phyloP scores from a whole-genome alignment of 2,329 filamentous ascomycete genomes.

The Nothophaeocryptopus gaeumannii region DNA sequence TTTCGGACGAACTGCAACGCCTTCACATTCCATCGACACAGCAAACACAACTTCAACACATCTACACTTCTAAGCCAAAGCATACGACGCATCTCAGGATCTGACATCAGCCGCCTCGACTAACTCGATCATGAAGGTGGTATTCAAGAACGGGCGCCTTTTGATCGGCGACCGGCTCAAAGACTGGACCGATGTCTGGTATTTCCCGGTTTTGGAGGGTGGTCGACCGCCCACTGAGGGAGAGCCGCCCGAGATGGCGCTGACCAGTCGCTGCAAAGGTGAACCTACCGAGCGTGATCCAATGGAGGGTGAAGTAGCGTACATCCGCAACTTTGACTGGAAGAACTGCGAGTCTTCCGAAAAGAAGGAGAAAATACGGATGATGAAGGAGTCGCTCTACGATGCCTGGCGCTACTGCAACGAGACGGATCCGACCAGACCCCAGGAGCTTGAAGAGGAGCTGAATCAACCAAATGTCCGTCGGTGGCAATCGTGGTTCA shows the following conservation, averaged over 20 bases:
- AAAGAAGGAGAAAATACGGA: neutral
- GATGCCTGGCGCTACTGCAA: conserved; percentile 15
- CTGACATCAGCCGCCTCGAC: no score
- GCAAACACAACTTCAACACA: no score
- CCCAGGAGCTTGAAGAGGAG: neutral
- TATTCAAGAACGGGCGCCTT: neutral
- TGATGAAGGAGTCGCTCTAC: neutral
- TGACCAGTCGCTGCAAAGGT: no score
- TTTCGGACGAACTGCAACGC: no score
- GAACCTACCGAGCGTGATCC: neutral
- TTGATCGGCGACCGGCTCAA: neutral
- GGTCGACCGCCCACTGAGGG: neutral
- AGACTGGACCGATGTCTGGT: neutral
- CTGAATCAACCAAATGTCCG: neutral
- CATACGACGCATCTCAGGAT: no score
- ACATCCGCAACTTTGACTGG: neutral
- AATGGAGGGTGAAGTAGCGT: neutral
- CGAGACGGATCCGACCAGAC: conserved; percentile 2
- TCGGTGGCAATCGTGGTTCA: conserved; percentile 11
- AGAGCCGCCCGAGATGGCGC: no score
- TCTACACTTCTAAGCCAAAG: no score
- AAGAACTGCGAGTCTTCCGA: neutral
- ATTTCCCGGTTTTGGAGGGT: neutral
- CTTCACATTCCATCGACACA: no score
- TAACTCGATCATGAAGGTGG: no score